Conservation (phyloP, 1,284 basidiomycete species). For the Takashimella tepidaria region DNA sequence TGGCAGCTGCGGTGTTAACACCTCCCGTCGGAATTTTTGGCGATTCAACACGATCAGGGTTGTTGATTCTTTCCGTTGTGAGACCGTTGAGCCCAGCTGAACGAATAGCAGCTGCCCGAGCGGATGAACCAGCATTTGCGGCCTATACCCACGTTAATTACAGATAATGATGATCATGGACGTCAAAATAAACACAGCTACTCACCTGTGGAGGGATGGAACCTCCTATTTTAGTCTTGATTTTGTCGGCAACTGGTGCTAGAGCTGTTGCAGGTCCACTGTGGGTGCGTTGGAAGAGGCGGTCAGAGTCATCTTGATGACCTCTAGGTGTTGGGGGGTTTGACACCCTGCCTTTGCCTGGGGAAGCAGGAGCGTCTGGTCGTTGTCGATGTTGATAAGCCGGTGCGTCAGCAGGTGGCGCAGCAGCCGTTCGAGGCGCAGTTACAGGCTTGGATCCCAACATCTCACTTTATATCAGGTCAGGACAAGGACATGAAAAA, state of each 20-base stretch:
- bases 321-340: neutral
- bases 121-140: neutral
- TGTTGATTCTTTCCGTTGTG: too few species aligned
- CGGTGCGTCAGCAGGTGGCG: conserved; percentile 2
- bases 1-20: conserved; percentile 23
- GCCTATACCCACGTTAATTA: too few species aligned
- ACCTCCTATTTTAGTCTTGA: neutral
- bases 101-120: too few species aligned
- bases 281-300: neutral
- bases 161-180: too few species aligned
- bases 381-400: conserved; percentile 41
- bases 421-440: conserved; percentile 2
- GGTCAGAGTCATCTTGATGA: neutral
- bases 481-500: too few species aligned
- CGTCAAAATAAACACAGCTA: too few species aligned
- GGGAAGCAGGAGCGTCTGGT: conserved; percentile 20
- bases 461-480: neutral
- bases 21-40: conserved; percentile 32
- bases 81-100: too few species aligned
- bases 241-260: neutral
- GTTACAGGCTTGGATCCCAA: conserved; percentile 1
- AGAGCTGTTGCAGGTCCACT: neutral
- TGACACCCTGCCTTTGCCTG: neutral
- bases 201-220: neutral
- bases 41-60: conserved; percentile 18